Evolutionary conservation across 768 basidiomycete genomes (phyloP).

Genomic region (Calocybe cyanea): DNA sequence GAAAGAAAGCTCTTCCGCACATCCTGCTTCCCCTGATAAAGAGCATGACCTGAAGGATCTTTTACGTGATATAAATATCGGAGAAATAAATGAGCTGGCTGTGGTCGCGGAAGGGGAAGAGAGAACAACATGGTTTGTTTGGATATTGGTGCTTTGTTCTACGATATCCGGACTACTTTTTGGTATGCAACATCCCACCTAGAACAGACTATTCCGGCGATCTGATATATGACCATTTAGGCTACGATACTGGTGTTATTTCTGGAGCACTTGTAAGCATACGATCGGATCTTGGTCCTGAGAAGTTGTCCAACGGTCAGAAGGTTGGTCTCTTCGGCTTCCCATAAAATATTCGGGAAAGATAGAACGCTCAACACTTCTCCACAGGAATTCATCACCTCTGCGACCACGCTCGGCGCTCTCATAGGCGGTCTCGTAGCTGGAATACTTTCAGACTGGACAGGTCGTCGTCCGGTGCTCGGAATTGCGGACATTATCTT

Average conservation of each 20-base stretch:
- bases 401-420: constrained; percentile 74
- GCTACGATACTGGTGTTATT: constrained; percentile 80
- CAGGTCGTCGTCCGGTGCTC: constrained; percentile 62
- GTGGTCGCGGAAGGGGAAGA: constrained; percentile 66
- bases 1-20: constrained; percentile 5
- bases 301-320: constrained; percentile 53
- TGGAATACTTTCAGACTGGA: constrained; percentile 67
- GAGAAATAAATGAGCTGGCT: constrained; percentile 56
- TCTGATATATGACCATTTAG: constrained; percentile 27
- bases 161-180: constrained; percentile 76
- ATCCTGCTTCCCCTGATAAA: constrained; percentile 4
- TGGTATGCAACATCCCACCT: constrained; percentile 37
- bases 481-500: constrained; percentile 69
- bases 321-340: no score
- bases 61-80: constrained; percentile 29
- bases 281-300: constrained; percentile 58
- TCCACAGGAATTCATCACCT: constrained; percentile 72
- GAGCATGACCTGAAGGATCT: constrained; percentile 15
- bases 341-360: no score
- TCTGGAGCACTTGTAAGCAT: constrained; percentile 80
- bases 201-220: background rate
- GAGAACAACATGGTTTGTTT: constrained; percentile 67
- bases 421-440: constrained; percentile 70
- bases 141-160: constrained; percentile 72
- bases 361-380: background rate